Base-by-base conservation (phyloP, 495 filamentous ascomycete genomes). In the Platismatia glauca region DNA sequence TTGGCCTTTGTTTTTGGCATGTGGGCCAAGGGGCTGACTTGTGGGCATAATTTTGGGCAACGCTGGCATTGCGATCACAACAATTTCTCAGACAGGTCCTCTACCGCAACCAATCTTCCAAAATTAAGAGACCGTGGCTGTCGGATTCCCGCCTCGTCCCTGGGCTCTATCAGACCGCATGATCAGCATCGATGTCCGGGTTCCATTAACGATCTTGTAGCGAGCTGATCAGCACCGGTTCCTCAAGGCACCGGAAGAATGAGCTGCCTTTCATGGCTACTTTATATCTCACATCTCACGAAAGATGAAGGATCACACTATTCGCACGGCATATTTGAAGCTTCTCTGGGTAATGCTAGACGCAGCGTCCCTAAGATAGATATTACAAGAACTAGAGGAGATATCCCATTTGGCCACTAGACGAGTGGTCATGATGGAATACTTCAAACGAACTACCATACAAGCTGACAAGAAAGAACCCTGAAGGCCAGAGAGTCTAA, bases 1-100 rank as follows among this genome's bases (percentile, higher is more conserved):
- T 74, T 22, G 69, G 67, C 5, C 53, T 71, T 16, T 46, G 66
- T 4, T 69, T 68, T 65, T 73, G 71, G 71, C 71, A 73, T 58
- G 34, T 58, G 22, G 60, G 29, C 8, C 31, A 71, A 6, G 55
- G 58, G 34, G 34, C 52, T 35, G 68, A 71, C 24, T 70, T 63
- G 7, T 72, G 71, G 66, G 50, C 37, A 15, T 73, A 71, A 48
- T 63, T 73, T 1, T 73, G 71, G 68, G 70, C 66, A 9, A 69
- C 70, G 20, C n/a, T 71, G 38, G 69, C 66, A 7, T 37, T 72
- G 20, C 72, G 67, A 59, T 55, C 63, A 20, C 37, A 53, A 7
- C 60, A 57, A 2, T 33, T 63, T 11, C 46, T 72, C 20, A 64
- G 38, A n/a, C 66, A 68, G 9, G n/a, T 58, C 1, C 69, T 69